phyloP scores from a whole-genome alignment of 2,329 filamentous ascomycete species.

The Penicillium sp. region DNA sequence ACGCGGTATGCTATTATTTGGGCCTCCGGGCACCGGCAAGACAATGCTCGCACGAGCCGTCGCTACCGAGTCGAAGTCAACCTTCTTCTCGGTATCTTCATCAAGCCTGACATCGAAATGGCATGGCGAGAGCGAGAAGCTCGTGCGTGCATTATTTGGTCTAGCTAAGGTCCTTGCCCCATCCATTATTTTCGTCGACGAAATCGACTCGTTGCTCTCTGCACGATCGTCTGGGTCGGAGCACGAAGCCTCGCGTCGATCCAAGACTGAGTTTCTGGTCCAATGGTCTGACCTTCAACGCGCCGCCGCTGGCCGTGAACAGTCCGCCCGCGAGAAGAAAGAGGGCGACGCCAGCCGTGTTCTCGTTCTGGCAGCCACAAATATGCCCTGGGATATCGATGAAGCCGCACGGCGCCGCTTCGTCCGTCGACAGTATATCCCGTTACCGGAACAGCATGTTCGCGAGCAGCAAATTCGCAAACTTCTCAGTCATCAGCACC shows the following conservation, averaged over 20 bases:
- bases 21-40: conserved; percentile 95
- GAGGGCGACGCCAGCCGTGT: conserved; percentile 80
- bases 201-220: conserved; percentile 90
- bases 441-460: conserved; percentile 78
- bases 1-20: conserved; percentile 90
- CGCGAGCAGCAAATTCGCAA: conserved; percentile 71
- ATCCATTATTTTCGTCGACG: conserved; percentile 96
- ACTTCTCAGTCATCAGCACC: conserved; percentile 80
- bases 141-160: conserved; percentile 84
- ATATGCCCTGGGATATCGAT: conserved; percentile 95
- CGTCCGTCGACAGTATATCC: conserved; percentile 91
- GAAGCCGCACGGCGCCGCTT: conserved; percentile 88
- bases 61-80: conserved; percentile 87
- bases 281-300: conserved; percentile 94
- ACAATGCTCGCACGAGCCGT: conserved; percentile 95
- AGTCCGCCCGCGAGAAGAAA: conserved; percentile 55
- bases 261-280: conserved; percentile 97
- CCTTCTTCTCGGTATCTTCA: conserved; percentile 95
- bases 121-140: conserved; percentile 90
- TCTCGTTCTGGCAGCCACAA: conserved; percentile 88
- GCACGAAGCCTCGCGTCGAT: conserved; percentile 84
- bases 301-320: conserved; percentile 79
- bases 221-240: conserved; percentile 71
- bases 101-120: conserved; percentile 94
- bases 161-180: conserved; percentile 85